Conservation (phyloP, 2,329 filamentous ascomycete genomes). For the Ceratocystis cacaofunesta region DNA sequence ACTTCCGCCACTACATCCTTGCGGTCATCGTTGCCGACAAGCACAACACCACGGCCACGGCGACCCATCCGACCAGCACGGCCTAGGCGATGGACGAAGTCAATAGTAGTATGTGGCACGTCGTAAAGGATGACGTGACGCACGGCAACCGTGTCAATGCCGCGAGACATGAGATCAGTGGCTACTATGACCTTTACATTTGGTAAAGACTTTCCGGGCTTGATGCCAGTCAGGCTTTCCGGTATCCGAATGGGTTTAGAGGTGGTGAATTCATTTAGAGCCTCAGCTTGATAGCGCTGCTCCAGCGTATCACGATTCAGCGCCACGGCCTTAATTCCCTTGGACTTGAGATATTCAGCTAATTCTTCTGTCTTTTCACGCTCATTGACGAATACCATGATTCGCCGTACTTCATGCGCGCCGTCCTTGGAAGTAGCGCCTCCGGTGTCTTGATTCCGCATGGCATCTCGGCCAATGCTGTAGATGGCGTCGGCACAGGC, state of each 20-base stretch:
- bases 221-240: constrained; percentile 27
- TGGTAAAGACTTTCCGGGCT: constrained; percentile 38
- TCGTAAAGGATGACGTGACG: constrained; percentile 88
- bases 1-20: constrained; percentile 87
- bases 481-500: constrained; percentile 93
- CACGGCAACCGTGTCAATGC: constrained; percentile 86
- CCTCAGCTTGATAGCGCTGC: constrained; percentile 54
- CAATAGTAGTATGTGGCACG: constrained; percentile 93
- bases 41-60: constrained; percentile 73
- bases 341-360: constrained; percentile 60
- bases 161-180: constrained; percentile 80
- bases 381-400: constrained; percentile 95
- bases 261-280: constrained; percentile 59
- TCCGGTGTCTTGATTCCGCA: constrained; percentile 36
- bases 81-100: constrained; percentile 93
- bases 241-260: constrained; percentile 27
- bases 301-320: constrained; percentile 74
- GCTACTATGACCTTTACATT: constrained; percentile 88
- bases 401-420: constrained; percentile 54
- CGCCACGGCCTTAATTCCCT: constrained; percentile 78
- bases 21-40: constrained; percentile 79
- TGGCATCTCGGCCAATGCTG: constrained; percentile 68
- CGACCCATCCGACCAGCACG: constrained; percentile 85
- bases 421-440: constrained; percentile 21
- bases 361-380: constrained; percentile 75